These are phyloP conservation scores for Populus hybrid DNA, from an alignment of 441 rosid genomes.

Conservation along the genomic window DNA sequence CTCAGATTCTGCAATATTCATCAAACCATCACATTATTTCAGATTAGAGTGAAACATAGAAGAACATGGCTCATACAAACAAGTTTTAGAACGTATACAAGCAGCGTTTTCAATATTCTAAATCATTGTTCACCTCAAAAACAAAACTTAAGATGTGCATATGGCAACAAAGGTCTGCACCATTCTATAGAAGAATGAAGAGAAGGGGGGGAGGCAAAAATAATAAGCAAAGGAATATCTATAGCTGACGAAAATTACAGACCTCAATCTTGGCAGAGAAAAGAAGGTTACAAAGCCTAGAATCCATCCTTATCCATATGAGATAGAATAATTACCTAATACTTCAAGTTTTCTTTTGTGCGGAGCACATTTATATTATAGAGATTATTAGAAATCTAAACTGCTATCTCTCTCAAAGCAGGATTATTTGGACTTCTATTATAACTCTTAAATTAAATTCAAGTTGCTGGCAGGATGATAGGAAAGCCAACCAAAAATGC, in stretches of 20 bases:
- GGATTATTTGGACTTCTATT: neutral
- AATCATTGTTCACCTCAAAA: neutral
- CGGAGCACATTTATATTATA: neutral
- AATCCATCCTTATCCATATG: neutral
- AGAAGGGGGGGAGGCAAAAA: too few relatives aligned
- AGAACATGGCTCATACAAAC: slow-evolving; percentile 5
- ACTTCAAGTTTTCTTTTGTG: neutral
- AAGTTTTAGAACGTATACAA: neutral
- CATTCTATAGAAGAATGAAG: neutral
- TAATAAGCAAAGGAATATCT: neutral
- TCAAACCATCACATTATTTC: slow-evolving; percentile 15
- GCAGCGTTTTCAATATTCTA: neutral
- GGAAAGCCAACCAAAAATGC: neutral
- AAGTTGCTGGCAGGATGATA: neutral
- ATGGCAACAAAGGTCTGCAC: neutral
- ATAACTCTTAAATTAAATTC: too few relatives aligned
- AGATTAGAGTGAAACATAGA: neutral
- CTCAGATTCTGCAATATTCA: slow-evolving; percentile 47
- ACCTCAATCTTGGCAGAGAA: too few relatives aligned
- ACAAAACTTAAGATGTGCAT: neutral
- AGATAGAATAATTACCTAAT: too few relatives aligned
- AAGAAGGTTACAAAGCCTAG: neutral
- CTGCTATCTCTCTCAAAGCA: neutral
- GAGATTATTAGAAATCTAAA: neutral
- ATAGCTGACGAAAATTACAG: too few relatives aligned